These are phyloP conservation scores for Diaporthe velutina DNA, from an alignment of 2,329 filamentous ascomycete genomes.

Conservation along the genomic window DNA sequence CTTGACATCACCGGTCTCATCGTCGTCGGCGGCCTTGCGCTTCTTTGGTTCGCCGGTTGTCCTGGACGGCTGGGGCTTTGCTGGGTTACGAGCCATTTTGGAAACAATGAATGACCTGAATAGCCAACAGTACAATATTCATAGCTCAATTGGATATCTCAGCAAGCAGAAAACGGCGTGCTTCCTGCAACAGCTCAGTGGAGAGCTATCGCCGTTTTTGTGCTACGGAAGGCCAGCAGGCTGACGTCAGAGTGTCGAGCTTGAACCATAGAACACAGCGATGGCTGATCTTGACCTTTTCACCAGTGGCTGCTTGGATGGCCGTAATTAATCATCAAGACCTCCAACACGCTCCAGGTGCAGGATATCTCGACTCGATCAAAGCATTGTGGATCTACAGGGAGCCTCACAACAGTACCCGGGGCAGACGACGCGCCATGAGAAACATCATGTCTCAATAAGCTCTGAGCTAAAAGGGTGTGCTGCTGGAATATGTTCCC, in stretches of 20 bases:
- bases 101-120: neutral
- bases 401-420: neutral
- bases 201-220: neutral
- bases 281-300: neutral
- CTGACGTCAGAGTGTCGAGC: neutral
- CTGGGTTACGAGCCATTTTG: slow-evolving; percentile 4
- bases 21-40: slow-evolving; percentile 8
- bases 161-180: no score
- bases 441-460: neutral
- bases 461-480: neutral
- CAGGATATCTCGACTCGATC: neutral
- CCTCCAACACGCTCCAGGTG: no score
- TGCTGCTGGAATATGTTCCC: no score
- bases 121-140: neutral
- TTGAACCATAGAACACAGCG: neutral
- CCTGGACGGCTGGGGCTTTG: neutral
- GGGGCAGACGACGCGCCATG: neutral
- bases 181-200: neutral
- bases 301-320: no score
- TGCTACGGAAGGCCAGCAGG: neutral
- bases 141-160: neutral
- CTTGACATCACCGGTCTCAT: neutral
- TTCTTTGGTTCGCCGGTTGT: neutral
- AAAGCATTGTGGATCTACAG: neutral
- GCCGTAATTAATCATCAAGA: no score